Percentiles rank a stretch among this genome's conserved stretches.
phyloP scores from a whole-genome alignment of 1,284 basidiomycete genomes.

The Irpex sp. region DNA sequence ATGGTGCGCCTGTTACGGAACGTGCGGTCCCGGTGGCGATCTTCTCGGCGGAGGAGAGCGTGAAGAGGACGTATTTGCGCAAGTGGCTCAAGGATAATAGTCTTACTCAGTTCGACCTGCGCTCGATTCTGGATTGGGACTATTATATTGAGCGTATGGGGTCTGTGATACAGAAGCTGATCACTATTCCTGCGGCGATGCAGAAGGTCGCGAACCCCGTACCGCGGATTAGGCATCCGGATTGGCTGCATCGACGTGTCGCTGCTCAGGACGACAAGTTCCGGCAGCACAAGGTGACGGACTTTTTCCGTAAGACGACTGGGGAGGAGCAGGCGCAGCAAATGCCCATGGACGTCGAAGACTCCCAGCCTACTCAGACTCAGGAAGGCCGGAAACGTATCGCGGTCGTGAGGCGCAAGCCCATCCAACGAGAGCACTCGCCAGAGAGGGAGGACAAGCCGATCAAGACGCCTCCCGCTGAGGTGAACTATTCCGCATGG shows the following conservation, averaged over 20 bases:
- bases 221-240: constrained; percentile 93
- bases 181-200: constrained; percentile 98
- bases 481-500: constrained; percentile 75
- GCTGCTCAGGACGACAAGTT: constrained; percentile 93
- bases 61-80: constrained; percentile 89
- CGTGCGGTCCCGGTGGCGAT: constrained; percentile 98
- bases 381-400: constrained; percentile 39
- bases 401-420: constrained; percentile 54
- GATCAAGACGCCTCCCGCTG: constrained; percentile 46
- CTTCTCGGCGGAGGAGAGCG: constrained; percentile 90
- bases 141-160: constrained; percentile 99
- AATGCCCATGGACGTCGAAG: constrained; percentile 61
- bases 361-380: constrained; percentile 41
- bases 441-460: constrained; percentile 39
- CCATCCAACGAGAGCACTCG: constrained; percentile 32
- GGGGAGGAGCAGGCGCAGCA: constrained; percentile 26
- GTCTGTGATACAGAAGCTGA: constrained; percentile 98
- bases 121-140: constrained; percentile 95
- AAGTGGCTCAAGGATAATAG: constrained; percentile 97
- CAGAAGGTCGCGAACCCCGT: constrained; percentile 98
- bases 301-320: constrained; percentile 79
- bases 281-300: constrained; percentile 96
- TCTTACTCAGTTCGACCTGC: constrained; percentile 86
- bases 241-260: constrained; percentile 94
- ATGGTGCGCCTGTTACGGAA: constrained; percentile 95